phyloP scores from a whole-genome alignment of 192 early-diverging fungal genomes.

The Glomus cerebriforme region DNA sequence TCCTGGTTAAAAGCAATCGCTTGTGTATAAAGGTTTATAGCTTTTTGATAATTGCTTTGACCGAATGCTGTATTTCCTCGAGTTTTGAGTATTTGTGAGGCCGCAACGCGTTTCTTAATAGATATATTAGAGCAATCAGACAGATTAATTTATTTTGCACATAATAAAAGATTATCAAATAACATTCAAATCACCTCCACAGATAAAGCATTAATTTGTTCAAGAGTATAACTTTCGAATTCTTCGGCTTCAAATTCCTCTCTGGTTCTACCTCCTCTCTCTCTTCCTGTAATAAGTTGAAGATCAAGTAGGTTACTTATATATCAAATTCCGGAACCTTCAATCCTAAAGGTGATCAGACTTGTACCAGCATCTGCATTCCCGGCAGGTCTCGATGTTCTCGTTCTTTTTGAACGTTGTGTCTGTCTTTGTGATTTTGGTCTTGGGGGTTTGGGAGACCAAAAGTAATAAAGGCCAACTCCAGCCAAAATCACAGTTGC shows the following conservation, averaged over 20 bases:
- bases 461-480: slow-evolving; percentile 67
- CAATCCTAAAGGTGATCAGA: neutral
- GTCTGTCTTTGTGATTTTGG: slow-evolving; percentile 47
- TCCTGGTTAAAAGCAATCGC: slow-evolving; percentile 82
- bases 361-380: slow-evolving; percentile 30
- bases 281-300: slow-evolving; percentile 10
- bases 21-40: slow-evolving; percentile 84
- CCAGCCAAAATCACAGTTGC: slow-evolving; percentile 61
- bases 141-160: too few relatives aligned
- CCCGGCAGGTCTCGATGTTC: slow-evolving; percentile 37
- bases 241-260: slow-evolving; percentile 34
- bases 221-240: slow-evolving; percentile 41
- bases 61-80: slow-evolving; percentile 88
- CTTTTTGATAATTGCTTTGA: slow-evolving; percentile 80
- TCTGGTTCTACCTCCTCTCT: neutral
- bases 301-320: neutral
- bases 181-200: slow-evolving; percentile 34
- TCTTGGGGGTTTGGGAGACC: slow-evolving; percentile 38
- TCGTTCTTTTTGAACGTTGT: slow-evolving; percentile 47
- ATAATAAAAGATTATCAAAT: neutral
- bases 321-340: neutral
- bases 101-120: slow-evolving; percentile 55
- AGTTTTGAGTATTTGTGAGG: slow-evolving; percentile 77
- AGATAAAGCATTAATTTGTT: slow-evolving; percentile 39
- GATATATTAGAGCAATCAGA: neutral